Percentiles rank a stretch among this genome's conserved stretches.
phyloP scores from a whole-genome alignment of 257 asterid genomes.

The Asclepias syriaca region DNA sequence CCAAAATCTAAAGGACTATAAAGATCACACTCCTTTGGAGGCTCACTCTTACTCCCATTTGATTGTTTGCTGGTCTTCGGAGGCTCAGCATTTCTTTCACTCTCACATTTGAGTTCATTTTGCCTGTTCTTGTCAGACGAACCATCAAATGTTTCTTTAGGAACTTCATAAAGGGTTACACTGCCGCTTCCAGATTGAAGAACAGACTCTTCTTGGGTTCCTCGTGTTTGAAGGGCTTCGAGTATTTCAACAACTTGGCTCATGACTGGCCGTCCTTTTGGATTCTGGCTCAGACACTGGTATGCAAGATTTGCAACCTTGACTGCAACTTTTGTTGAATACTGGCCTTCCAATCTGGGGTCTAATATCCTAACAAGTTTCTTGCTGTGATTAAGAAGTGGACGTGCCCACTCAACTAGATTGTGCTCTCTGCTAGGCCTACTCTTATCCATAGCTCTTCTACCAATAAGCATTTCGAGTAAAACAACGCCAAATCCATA shows the following conservation, averaged over 20 bases:
- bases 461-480: slow-evolving; percentile 86
- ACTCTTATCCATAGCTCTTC: slow-evolving; percentile 89
- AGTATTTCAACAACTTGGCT: slow-evolving; percentile 82
- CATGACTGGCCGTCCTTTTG: slow-evolving; percentile 85
- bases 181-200: slow-evolving; percentile 38
- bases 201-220: slow-evolving; percentile 32
- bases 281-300: slow-evolving; percentile 90
- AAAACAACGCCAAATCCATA: slow-evolving; percentile 91
- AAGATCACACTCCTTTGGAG: slow-evolving; percentile 52
- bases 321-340: slow-evolving; percentile 48
- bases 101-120: slow-evolving; percentile 20
- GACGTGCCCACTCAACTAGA: slow-evolving; percentile 95
- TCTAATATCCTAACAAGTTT: slow-evolving; percentile 72
- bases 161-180: slow-evolving; percentile 68
- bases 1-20: slow-evolving; percentile 34
- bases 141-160: slow-evolving; percentile 21
- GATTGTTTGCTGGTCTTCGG: slow-evolving; percentile 19
- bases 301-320: slow-evolving; percentile 84
- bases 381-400: slow-evolving; percentile 64
- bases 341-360: slow-evolving; percentile 91
- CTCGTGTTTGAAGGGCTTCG: slow-evolving; percentile 55
- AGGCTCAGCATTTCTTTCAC: slow-evolving; percentile 28
- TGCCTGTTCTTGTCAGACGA: slow-evolving; percentile 15
- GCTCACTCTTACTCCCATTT: slow-evolving; percentile 62
- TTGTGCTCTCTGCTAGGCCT: slow-evolving; percentile 88